Conservation (phyloP, 345 rosid species). For the Capsella bursapastoris region DNA sequence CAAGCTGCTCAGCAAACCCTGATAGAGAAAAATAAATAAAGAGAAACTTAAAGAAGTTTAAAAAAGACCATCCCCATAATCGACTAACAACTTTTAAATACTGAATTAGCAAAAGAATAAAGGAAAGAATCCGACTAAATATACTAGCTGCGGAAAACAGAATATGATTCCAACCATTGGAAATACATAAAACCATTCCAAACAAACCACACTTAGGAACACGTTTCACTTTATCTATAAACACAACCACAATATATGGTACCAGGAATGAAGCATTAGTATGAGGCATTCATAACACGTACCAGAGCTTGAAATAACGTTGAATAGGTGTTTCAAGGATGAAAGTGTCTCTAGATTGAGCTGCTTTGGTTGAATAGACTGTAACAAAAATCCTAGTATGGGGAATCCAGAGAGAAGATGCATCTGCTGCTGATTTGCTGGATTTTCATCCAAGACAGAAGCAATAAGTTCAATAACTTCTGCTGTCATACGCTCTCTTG, state of each 20-base stretch:
- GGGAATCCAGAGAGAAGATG: conserved; percentile 89
- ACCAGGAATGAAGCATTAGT: conserved; percentile 26
- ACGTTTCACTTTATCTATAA: not conserved
- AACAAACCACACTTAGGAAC: not conserved
- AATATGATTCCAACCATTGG: conserved; percentile 8
- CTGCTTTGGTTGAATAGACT: conserved; percentile 83
- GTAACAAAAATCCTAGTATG: conserved; percentile 85
- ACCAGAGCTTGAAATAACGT: conserved; percentile 77
- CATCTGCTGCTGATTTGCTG: conserved; percentile 94
- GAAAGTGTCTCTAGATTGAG: conserved; percentile 93
- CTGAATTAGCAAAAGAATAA: conserved; percentile 33
- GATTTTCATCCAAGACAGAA: conserved; percentile 90
- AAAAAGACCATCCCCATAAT: not conserved
- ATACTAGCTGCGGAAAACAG: not conserved
- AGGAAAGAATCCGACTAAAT: conserved; percentile 2
- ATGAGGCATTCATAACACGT: conserved; percentile 43
- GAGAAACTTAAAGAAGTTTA: conserved; percentile 8
- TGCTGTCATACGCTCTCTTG: conserved; percentile 84
- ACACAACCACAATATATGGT: conserved; percentile 6
- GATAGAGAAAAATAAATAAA: conserved; percentile 3
- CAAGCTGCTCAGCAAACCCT: conserved; percentile 83
- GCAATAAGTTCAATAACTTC: conserved; percentile 95
- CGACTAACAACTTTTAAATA: not conserved
- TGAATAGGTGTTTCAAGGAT: conserved; percentile 84
- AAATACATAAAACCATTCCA: not conserved